Percentiles rank a stretch among this genome's conserved stretches.
Evolutionary conservation across 2,329 filamentous ascomycete genomes (phyloP).

Genomic region (Alternaria consortialis): DNA sequence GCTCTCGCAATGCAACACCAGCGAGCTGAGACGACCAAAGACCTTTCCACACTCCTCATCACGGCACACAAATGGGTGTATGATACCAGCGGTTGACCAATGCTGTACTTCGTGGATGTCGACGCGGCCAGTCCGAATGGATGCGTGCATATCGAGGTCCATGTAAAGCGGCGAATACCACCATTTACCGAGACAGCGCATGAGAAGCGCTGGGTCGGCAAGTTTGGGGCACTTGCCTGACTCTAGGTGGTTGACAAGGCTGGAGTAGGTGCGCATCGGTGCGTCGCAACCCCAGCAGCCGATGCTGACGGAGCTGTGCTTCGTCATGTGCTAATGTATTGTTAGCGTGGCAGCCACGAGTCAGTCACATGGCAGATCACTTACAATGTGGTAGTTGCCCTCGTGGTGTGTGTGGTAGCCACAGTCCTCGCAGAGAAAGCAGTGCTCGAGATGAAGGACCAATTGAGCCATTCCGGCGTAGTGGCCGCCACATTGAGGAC

Average conservation of each 20-base stretch:
- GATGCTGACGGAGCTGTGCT: slow-evolving; percentile 29
- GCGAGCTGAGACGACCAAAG: slow-evolving; percentile 38
- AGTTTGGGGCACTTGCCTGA: slow-evolving; percentile 73
- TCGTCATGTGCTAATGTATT: slow-evolving; percentile 39
- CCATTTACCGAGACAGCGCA: slow-evolving; percentile 40
- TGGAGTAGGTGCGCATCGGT: slow-evolving; percentile 35
- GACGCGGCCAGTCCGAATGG: slow-evolving; percentile 38
- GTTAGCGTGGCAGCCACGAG: slow-evolving; percentile 7
- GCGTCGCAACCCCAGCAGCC: slow-evolving; percentile 39
- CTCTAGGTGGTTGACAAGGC: slow-evolving; percentile 54
- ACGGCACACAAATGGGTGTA: slow-evolving; percentile 46
- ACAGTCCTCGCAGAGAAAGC: slow-evolving; percentile 36
- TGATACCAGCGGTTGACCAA: slow-evolving; percentile 35
- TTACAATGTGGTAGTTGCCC: slow-evolving; percentile 34
- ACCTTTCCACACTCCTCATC: slow-evolving; percentile 32
- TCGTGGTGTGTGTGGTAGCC: slow-evolving; percentile 32
- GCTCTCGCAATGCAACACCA: slow-evolving; percentile 43
- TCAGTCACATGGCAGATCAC: slow-evolving; percentile 1
- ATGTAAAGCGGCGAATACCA: slow-evolving; percentile 48
- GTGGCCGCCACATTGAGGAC: slow-evolving; percentile 27
- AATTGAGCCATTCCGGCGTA: slow-evolving; percentile 33
- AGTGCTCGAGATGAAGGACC: slow-evolving; percentile 30
- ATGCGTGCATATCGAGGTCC: slow-evolving; percentile 46
- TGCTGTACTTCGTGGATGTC: slow-evolving; percentile 29
- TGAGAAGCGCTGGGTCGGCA: slow-evolving; percentile 61